These are phyloP conservation scores for Pyricularia pennisetigena DNA, from an alignment of 2,329 filamentous ascomycete species.

Conservation along the genomic window DNA sequence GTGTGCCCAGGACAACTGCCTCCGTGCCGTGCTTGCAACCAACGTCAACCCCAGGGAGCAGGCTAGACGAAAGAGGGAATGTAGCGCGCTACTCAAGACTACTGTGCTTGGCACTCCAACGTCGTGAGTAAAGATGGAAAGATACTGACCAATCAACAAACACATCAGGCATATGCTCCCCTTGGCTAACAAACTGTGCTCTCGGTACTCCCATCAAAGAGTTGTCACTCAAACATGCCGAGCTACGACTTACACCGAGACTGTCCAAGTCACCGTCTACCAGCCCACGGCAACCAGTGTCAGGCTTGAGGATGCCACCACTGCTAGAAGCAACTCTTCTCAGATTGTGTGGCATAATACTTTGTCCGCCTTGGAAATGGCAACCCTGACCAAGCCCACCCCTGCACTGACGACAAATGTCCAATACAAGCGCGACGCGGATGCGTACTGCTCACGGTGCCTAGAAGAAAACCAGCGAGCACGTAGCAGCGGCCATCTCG, in stretches of 20 bases:
- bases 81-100: background rate
- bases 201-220: background rate
- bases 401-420: background rate
- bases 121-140: background rate
- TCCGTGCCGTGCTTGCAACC: background rate
- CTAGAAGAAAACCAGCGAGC: background rate
- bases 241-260: background rate
- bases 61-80: background rate
- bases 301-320: background rate
- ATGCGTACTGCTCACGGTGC: background rate
- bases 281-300: background rate
- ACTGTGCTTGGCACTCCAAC: background rate
- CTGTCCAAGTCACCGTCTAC: background rate
- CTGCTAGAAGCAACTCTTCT: background rate
- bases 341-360: background rate
- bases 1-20: background rate
- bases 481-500: background rate
- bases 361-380: background rate
- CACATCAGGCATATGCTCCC: background rate
- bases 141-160: background rate
- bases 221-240: background rate
- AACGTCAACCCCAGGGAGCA: background rate
- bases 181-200: background rate
- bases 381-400: background rate
- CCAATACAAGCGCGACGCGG: background rate